Percentiles rank a stretch among this genome's conserved stretches.
Conservation (phyloP, 2,329 filamentous ascomycete species). For the Aspergillus transmontanensis region DNA sequence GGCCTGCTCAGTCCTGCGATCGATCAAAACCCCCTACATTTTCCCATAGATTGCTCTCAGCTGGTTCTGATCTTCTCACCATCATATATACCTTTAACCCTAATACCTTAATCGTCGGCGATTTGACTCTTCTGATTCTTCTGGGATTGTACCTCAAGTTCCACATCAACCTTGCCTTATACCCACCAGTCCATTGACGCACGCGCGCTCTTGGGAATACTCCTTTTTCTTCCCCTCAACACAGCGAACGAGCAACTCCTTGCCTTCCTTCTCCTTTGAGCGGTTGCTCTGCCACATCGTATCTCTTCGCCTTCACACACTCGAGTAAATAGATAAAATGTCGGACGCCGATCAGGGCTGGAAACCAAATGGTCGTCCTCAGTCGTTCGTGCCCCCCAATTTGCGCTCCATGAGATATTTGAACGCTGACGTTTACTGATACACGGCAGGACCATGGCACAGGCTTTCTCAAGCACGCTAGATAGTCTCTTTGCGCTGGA, state of each 20-base stretch:
- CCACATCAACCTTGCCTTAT: conserved; percentile 7
- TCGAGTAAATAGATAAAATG: conserved; percentile 30
- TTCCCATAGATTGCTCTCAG: conserved; percentile 22
- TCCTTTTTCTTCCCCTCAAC: conserved; percentile 1
- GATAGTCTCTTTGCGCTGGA: conserved; percentile 90
- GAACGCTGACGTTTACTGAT: conserved; percentile 26
- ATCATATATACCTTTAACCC: conserved; percentile 8
- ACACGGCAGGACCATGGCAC: conserved; percentile 73
- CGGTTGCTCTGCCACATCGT: background rate
- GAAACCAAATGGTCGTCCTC: conserved; percentile 78
- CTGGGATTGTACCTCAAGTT: background rate
- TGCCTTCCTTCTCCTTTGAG: conserved; percentile 2
- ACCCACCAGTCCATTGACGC: conserved; percentile 8
- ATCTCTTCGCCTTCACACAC: background rate
- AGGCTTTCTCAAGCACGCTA: conserved; percentile 81
- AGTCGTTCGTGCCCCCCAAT: conserved; percentile 67
- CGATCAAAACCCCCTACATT: conserved; percentile 5
- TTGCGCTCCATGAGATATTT: conserved; percentile 9
- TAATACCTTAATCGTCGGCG: conserved; percentile 1
- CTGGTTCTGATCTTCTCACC: conserved; percentile 32
- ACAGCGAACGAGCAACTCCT: background rate
- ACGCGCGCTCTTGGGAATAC: conserved; percentile 1
- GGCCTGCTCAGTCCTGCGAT: conserved; percentile 6
- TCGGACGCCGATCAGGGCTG: conserved; percentile 74
- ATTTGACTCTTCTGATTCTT: conserved; percentile 4